phyloP scores from a whole-genome alignment of 73 alveolate species.

The Uronychia setigera region DNA sequence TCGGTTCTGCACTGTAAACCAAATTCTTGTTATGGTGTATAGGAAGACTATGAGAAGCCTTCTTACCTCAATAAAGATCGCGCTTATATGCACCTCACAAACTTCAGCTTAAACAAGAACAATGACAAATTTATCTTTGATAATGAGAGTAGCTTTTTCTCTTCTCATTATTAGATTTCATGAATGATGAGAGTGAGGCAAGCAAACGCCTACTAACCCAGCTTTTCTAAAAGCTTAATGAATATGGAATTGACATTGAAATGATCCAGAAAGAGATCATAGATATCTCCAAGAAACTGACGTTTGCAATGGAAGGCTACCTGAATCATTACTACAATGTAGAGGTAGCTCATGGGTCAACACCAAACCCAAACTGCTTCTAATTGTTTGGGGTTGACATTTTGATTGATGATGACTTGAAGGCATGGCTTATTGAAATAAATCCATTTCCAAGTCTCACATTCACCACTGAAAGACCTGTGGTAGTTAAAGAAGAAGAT shows the following conservation, averaged over 20 bases:
- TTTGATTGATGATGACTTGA: background rate
- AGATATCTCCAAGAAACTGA: background rate
- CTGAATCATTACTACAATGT: background rate
- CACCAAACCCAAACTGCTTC: background rate
- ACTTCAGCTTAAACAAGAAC: slow-evolving; percentile 83
- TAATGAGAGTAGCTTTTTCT: background rate
- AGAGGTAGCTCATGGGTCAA: background rate
- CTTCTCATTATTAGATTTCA: background rate
- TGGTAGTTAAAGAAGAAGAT: background rate
- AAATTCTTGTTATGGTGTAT: background rate
- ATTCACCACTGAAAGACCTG: background rate
- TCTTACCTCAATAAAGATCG: slow-evolving; percentile 58
- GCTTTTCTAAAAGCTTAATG: background rate
- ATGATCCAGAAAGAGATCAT: background rate
- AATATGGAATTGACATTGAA: background rate
- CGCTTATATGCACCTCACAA: slow-evolving; percentile 85
- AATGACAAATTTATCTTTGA: slow-evolving; percentile 36
- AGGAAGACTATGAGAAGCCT: slow-evolving; percentile 83
- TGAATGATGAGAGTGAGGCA: background rate
- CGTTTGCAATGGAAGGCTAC: background rate
- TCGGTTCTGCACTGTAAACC: slow-evolving; percentile 71
- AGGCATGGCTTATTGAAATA: background rate
- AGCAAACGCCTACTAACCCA: background rate
- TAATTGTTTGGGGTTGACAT: background rate
- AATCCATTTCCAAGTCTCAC: background rate